These are phyloP conservation scores for Leptographium wingfieldii DNA, from an alignment of 2,329 filamentous ascomycete species.

Conservation along the genomic window DNA sequence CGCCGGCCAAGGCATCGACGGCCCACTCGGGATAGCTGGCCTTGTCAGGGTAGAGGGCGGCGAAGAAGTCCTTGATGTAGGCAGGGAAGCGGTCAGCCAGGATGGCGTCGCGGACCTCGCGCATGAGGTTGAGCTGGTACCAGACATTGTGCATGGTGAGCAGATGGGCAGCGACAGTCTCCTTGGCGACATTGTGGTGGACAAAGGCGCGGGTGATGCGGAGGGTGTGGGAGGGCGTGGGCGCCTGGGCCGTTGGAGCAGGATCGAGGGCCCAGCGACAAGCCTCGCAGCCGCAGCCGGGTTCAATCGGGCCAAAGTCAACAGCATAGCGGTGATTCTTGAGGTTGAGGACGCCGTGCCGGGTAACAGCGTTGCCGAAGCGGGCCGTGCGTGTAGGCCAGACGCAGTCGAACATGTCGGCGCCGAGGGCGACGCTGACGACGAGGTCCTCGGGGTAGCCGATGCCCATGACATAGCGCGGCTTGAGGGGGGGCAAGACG, in stretches of 20 bases:
- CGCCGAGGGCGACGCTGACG: conserved; percentile 83
- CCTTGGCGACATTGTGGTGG: conserved; percentile 83
- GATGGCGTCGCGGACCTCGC: conserved; percentile 59
- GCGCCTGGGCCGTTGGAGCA: background rate
- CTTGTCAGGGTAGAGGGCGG: conserved; percentile 53
- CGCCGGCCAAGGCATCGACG: conserved; percentile 60
- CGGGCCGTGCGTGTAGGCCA: conserved; percentile 95
- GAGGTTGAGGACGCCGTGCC: conserved; percentile 69
- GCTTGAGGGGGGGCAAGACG: conserved; percentile 77
- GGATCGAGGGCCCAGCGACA: conserved; percentile 36
- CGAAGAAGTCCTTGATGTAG: conserved; percentile 71
- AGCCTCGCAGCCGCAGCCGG: conserved; percentile 67
- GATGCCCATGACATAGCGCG: conserved; percentile 98
- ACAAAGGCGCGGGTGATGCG: conserved; percentile 81
- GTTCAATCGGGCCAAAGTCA: conserved; percentile 76
- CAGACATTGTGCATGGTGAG: conserved; percentile 94
- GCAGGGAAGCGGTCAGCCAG: conserved; percentile 68
- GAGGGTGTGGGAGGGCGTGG: background rate
- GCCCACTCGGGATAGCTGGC: conserved; percentile 71
- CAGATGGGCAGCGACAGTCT: conserved; percentile 77
- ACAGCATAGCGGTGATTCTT: conserved; percentile 60
- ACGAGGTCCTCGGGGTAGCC: conserved; percentile 94
- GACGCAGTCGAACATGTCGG: conserved; percentile 99
- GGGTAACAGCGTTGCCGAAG: conserved; percentile 89
- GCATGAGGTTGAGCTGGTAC: conserved; percentile 81